Evolutionary conservation across 1,284 basidiomycete species (phyloP), one percentile per base, ranked within the genome.

Genomic region (Pseudozyma hubeiensis): DNA sequence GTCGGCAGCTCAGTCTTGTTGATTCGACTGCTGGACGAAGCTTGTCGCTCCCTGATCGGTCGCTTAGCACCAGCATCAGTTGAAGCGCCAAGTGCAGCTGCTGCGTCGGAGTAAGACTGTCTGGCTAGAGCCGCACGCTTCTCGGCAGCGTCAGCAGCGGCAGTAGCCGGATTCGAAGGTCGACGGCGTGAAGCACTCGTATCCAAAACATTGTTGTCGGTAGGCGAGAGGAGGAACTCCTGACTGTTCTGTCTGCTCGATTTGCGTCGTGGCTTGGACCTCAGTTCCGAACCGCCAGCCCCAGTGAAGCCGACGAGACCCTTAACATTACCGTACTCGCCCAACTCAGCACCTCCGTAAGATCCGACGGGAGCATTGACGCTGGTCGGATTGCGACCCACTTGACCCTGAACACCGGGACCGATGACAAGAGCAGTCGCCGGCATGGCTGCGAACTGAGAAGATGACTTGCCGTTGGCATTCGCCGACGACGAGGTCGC

Each of bases 341-440:
- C 58, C 11, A 67, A 30, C 29, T 64, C 69, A 19, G 58, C 48
- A 9, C 48, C 64, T 17, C 74, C 75, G 7, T 34, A 17, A 2
- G 71, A 63, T 1, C 75, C 76, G 17, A 70, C 59, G 16, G 74
- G 73, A 11, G 67, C 41, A 19, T 57, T 60, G 30, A 63, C 73
- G 35, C 58, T 69, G 45, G 40, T 56, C 0, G 66, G 48, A 19
- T 65, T 68, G 39, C 70, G 52, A 5, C 75, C 78, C n/a, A 79
- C 77, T 24, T 70, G 53, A 7, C 80, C 80, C 57, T 81, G 80
- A 10, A 81, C 76, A 43, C 80, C 80, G 0, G 80, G 79, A 11
- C 80, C 80, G 39, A 82, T 80, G 50, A 81, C 77, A 3, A 81
- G 71, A 4, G 80, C 80, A 0, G 78, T 72, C 6, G 64, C n/a